Conservation (phyloP, 768 basidiomycete genomes). For the Neoboletus brunneissimus region DNA sequence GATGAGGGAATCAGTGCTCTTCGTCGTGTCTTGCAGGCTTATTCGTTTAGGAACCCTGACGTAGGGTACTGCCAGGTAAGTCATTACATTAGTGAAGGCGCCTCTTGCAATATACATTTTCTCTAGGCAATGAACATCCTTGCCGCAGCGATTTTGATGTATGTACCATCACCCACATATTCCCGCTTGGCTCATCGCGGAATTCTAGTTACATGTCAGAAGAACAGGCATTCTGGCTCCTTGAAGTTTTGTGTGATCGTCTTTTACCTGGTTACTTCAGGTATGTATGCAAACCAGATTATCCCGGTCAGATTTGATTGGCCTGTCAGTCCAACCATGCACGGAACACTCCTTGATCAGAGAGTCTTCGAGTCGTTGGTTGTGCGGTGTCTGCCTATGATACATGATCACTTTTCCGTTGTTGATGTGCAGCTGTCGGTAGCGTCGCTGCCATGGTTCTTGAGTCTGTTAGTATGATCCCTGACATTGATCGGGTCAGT, state of each 20-base stretch:
- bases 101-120: background rate
- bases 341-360: slow-evolving; percentile 97
- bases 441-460: slow-evolving; percentile 96
- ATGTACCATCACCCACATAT: slow-evolving; percentile 21
- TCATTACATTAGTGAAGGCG: background rate
- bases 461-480: slow-evolving; percentile 74
- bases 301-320: slow-evolving; percentile 3
- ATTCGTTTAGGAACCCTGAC: slow-evolving; percentile 93
- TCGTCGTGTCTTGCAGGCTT: slow-evolving; percentile 89
- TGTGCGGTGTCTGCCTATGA: slow-evolving; percentile 82
- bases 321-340: slow-evolving; percentile 83
- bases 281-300: slow-evolving; percentile 40
- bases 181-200: slow-evolving; percentile 5
- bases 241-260: slow-evolving; percentile 92
- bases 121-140: slow-evolving; percentile 94
- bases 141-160: slow-evolving; percentile 94
- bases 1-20: slow-evolving; percentile 83
- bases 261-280: slow-evolving; percentile 97
- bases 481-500: slow-evolving; percentile 8
- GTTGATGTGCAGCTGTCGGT: slow-evolving; percentile 98
- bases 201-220: slow-evolving; percentile 90
- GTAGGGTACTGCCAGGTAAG: slow-evolving; percentile 90
- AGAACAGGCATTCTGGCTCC: slow-evolving; percentile 96
- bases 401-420: slow-evolving; percentile 85
- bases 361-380: slow-evolving; percentile 96